Evolutionary conservation across 2,329 filamentous ascomycete species (phyloP).

Genomic region (Dichotomopilus funicola): DNA sequence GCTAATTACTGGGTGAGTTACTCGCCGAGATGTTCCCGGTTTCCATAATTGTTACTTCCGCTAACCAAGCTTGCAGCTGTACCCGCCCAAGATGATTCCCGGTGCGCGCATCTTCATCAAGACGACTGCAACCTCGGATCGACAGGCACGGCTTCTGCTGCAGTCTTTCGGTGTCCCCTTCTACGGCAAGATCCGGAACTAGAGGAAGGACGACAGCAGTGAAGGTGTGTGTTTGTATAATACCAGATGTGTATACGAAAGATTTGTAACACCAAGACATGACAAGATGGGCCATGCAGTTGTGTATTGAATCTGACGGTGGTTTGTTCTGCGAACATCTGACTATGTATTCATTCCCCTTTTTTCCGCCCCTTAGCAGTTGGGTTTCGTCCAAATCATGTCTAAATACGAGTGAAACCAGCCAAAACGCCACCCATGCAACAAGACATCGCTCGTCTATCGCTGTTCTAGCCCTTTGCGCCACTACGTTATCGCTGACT

Average conservation of each 20-base stretch:
- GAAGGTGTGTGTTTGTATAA: constrained; percentile 19
- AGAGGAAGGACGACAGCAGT: background rate
- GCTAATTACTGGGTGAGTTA: constrained; percentile 86
- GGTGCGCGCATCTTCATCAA: constrained; percentile 78
- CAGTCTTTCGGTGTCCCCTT: constrained; percentile 72
- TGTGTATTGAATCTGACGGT: background rate
- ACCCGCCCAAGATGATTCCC: constrained; percentile 66
- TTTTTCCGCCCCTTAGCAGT: background rate
- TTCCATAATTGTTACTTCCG: background rate
- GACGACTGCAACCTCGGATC: constrained; percentile 78
- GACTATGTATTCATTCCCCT: constrained; percentile 5
- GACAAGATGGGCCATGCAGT: background rate
- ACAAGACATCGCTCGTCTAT: background rate
- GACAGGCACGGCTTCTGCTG: constrained; percentile 72
- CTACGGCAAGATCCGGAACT: constrained; percentile 45
- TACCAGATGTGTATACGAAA: constrained; percentile 15
- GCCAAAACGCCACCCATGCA: constrained; percentile 35
- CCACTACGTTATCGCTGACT: background rate
- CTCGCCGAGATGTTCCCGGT: background rate
- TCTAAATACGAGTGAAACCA: constrained; percentile 12
- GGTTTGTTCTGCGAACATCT: background rate
- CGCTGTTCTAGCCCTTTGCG: background rate
- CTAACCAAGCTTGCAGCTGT: constrained; percentile 39
- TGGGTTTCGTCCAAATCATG: background rate
- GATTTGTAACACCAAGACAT: constrained; percentile 12